Base-by-base conservation (phyloP, 2,329 filamentous ascomycete genomes). In the Penicillium sp. region DNA sequence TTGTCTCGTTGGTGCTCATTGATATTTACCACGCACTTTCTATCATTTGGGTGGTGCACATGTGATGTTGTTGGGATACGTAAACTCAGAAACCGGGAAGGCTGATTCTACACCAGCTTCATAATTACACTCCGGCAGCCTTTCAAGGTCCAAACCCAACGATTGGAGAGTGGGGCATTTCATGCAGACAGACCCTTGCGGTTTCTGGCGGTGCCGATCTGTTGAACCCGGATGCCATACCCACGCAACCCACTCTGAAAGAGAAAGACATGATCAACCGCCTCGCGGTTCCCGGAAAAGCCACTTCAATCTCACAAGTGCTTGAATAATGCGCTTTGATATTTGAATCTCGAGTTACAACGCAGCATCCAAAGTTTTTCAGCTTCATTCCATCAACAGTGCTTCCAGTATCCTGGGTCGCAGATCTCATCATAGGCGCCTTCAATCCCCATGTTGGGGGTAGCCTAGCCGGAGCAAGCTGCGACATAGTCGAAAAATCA, bases 321-420 rank as follows among this genome's bases (percentile, higher is more conserved):
- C 31, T 34, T 7, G 8, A 34, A 14, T 5, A 34, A 34, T 34
- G 31, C 13, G 10, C 31, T 10, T 34, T 34, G 36, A 54, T 54
- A 13, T 54, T 54, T 5, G 47, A 64, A 5, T 63, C 57, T 9
- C 51, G 44, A 18, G 49, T 43, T 8, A 7, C 10, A 22, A 22
- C 22, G 21, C 53, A 55, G 29, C 57, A 60, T 36, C 51, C 55
- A 1, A 42, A 31, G 1, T 57, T 57, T 49, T 57, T 60, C 31
- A 38, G 48, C 21, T 60, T 49, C 27, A 51, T 55, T 10, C 57
- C 55, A 10, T 55, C 52, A 5, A 47, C 46, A 16, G 32, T 39
- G 14, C 39, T 48, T 14, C 46, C 47, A 14, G 32, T 59, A 11
- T 48, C 44, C 10, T 56, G 54, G 54, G 4, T 56, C 2, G 54